These are phyloP conservation scores for Neurospora crassa DNA, from an alignment of 2,329 filamentous ascomycete genomes.

Conservation along the genomic window DNA sequence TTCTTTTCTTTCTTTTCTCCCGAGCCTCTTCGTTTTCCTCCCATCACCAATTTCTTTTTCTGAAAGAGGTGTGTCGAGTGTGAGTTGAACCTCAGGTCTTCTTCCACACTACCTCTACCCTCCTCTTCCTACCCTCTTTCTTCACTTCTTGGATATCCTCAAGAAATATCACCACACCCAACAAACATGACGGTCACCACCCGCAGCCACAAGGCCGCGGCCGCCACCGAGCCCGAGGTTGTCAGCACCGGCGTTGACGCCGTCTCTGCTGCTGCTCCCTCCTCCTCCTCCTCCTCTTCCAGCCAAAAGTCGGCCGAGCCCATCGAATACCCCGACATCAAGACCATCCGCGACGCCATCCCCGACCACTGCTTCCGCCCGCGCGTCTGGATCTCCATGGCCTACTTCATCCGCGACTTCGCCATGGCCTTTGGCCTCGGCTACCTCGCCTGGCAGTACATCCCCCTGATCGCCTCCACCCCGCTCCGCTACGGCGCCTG, in stretches of 20 bases:
- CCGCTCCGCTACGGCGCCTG: slow-evolving; percentile 39
- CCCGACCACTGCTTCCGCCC: slow-evolving; percentile 53
- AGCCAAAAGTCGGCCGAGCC: slow-evolving; percentile 1
- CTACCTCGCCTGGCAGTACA: slow-evolving; percentile 43
- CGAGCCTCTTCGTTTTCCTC: not conserved
- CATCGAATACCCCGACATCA: slow-evolving; percentile 34
- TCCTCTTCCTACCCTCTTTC: not conserved
- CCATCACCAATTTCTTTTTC: not conserved
- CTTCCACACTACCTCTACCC: not conserved
- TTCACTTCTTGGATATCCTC: not conserved
- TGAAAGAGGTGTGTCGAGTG: not conserved
- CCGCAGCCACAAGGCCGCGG: not conserved
- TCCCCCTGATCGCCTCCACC: slow-evolving; percentile 37
- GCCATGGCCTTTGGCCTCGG: slow-evolving; percentile 37
- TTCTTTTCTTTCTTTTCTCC: not conserved
- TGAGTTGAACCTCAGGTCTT: not conserved
- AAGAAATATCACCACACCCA: not conserved
- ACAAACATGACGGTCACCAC: not conserved
- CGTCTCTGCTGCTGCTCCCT: not conserved
- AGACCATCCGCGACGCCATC: slow-evolving; percentile 42
- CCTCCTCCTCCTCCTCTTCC: not conserved
- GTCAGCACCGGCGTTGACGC: not conserved
- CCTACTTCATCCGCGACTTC: slow-evolving; percentile 48
- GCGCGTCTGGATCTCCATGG: slow-evolving; percentile 38
- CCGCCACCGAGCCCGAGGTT: not conserved